phyloP scores from a whole-genome alignment of 805 yeast species.

The Kregervanrija fluxuum region DNA sequence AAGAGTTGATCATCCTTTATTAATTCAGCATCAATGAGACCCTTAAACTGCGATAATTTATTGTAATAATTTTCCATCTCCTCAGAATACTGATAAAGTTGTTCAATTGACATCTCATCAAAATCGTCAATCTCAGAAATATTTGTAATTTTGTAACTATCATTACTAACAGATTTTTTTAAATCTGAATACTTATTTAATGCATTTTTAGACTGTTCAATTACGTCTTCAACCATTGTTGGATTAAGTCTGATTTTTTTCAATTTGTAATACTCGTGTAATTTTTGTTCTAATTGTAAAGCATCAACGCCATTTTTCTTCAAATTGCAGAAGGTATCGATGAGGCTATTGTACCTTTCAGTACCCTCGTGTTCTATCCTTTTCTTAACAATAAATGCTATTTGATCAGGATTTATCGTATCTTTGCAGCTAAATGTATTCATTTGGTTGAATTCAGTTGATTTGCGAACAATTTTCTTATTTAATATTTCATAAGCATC shows the following conservation, averaged over 20 bases:
- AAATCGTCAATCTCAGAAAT: constrained; percentile 8
- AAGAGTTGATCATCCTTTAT: constrained; percentile 10
- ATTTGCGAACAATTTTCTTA: not conserved
- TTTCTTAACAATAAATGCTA: constrained; percentile 2
- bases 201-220: constrained; percentile 5
- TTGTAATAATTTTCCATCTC: constrained; percentile 17
- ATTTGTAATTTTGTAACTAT: constrained; percentile 1
- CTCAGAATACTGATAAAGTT: constrained; percentile 11
- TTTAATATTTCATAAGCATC: constrained; percentile 16
- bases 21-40: constrained; percentile 17
- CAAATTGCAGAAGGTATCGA: constrained; percentile 8
- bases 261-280: constrained; percentile 11
- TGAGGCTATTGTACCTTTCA: constrained; percentile 7
- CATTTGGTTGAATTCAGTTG: constrained; percentile 4
- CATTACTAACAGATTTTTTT: constrained; percentile 1
- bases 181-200: constrained; percentile 5
- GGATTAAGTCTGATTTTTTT: constrained; percentile 13
- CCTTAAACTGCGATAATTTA: constrained; percentile 13
- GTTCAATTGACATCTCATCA: constrained; percentile 11
- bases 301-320: constrained; percentile 1
- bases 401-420: constrained; percentile 3
- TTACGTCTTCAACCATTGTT: constrained; percentile 5
- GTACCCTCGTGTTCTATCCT: constrained; percentile 3
- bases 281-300: constrained; percentile 2
- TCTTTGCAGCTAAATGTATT: constrained; percentile 4